Percentiles rank a stretch among this genome's conserved stretches.
Evolutionary conservation across 257 asterid species (phyloP).

Genomic region (Gentiana straminea): DNA sequence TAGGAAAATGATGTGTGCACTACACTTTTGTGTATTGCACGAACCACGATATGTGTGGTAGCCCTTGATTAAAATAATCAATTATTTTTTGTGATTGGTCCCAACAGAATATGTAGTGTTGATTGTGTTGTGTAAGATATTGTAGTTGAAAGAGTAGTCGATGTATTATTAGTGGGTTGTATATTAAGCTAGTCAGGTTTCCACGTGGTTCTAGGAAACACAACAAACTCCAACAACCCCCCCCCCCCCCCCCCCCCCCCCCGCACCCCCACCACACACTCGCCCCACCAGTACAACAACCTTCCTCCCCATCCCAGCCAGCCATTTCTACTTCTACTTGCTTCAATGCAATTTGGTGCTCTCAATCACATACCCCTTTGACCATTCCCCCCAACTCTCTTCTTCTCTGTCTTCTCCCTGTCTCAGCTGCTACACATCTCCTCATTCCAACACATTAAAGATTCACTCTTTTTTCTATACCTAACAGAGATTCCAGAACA

Average conservation of each 20-base stretch:
- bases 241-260: neutral
- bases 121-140: too few relatives aligned
- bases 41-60: too few relatives aligned
- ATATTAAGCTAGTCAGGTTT: conserved; percentile 19
- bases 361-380: conserved; percentile 23
- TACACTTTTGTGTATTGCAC: too few relatives aligned
- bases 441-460: conserved; percentile 1
- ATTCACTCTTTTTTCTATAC: conserved; percentile 3
- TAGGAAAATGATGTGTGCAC: too few relatives aligned
- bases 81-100: too few relatives aligned
- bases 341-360: conserved; percentile 45
- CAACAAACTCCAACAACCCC: too few relatives aligned
- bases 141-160: too few relatives aligned
- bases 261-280: conserved; percentile 1
- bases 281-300: neutral
- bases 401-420: conserved; percentile 10
- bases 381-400: conserved; percentile 12
- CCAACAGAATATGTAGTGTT: too few relatives aligned
- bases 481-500: neutral
- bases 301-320: conserved; percentile 9
- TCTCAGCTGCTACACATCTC: conserved; percentile 8
- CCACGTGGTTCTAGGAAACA: conserved; percentile 66
- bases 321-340: conserved; percentile 15
- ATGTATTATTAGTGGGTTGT: too few relatives aligned
- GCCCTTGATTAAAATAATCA: too few relatives aligned